Percentiles rank a stretch among this genome's conserved stretches.
These are phyloP conservation scores for Persicaria tinctoria DNA, from an alignment of 148 eudicot genomes.

Conservation along the genomic window DNA sequence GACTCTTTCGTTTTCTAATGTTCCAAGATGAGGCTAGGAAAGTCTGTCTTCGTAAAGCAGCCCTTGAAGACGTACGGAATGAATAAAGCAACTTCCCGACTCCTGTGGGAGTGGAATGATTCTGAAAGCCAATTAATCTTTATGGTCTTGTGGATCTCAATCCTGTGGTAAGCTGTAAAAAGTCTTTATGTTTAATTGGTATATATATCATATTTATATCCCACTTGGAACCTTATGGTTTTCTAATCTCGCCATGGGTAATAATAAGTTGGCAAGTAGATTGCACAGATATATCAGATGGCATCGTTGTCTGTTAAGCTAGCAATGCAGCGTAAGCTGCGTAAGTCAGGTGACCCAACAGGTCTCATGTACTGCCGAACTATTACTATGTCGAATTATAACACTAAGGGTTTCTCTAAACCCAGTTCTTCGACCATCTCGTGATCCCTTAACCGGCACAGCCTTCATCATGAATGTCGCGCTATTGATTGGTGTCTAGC, in stretches of 20 bases:
- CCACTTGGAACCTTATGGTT: neutral
- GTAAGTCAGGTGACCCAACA: too few relatives aligned
- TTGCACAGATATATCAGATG: neutral
- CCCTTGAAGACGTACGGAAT: neutral
- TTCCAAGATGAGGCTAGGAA: conserved; percentile 20
- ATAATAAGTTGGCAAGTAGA: neutral
- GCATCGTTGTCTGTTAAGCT: neutral
- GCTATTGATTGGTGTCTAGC: too few relatives aligned
- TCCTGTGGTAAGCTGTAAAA: neutral
- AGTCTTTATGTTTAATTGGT: neutral
- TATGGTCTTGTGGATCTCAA: neutral
- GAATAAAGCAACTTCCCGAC: neutral
- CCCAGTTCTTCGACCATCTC: too few relatives aligned
- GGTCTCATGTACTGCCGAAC: too few relatives aligned
- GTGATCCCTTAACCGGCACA: too few relatives aligned
- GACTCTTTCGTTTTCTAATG: conserved; percentile 23
- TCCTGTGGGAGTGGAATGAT: neutral
- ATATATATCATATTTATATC: neutral
- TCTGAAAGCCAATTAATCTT: neutral
- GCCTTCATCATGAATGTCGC: too few relatives aligned
- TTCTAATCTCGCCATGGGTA: neutral
- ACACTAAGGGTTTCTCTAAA: too few relatives aligned
- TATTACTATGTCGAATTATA: too few relatives aligned
- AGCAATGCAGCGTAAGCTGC: too few relatives aligned
- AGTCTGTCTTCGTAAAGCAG: neutral